Percentiles rank a stretch among this genome's conserved stretches.
phyloP scores from a whole-genome alignment of 148 eudicot species.

The Hydrangea macrophylla region DNA sequence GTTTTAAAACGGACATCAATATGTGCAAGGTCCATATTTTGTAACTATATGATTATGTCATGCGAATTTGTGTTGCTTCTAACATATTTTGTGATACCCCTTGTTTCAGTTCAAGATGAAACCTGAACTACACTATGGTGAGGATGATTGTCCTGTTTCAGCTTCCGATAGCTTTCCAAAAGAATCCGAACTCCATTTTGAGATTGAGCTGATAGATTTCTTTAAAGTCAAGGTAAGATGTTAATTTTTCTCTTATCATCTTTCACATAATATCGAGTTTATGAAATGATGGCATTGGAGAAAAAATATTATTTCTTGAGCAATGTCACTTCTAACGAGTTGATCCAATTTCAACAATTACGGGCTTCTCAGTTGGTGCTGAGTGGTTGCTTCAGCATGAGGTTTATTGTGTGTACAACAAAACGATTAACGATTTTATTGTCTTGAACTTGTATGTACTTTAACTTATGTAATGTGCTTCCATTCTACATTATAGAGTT shows the following conservation, averaged over 20 bases:
- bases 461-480: neutral
- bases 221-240: conserved; percentile 81
- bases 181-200: conserved; percentile 91
- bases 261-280: neutral
- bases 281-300: neutral
- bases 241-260: neutral
- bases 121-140: conserved; percentile 93
- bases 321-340: neutral
- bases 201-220: conserved; percentile 87
- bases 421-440: neutral
- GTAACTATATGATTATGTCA: neutral
- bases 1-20: too few relatives aligned
- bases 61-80: neutral
- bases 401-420: neutral
- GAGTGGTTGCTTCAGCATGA: too few relatives aligned
- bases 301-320: neutral
- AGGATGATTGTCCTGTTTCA: conserved; percentile 83
- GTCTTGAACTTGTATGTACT: neutral
- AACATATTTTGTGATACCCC: conserved; percentile 10
- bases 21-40: too few relatives aligned
- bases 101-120: conserved; percentile 82
- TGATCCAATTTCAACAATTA: neutral
- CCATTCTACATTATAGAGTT: neutral
- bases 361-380: neutral
- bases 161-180: conserved; percentile 76